These are phyloP conservation scores for Lodderomyces elongisporus DNA, from an alignment of 1,139 yeast genomes.

Conservation along the genomic window DNA sequence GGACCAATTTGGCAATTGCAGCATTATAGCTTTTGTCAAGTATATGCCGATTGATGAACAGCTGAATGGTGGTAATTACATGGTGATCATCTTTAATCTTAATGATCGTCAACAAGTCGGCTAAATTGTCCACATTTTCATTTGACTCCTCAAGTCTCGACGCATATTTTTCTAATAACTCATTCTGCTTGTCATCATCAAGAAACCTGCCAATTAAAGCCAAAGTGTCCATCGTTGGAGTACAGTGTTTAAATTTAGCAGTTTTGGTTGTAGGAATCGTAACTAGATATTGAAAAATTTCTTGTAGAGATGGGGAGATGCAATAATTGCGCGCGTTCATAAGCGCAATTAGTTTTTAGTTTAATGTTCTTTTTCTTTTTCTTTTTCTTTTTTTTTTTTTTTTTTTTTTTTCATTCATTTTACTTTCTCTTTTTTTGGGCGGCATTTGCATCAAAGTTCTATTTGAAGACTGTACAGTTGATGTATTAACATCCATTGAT, in stretches of 20 bases:
- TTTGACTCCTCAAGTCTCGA: slow-evolving; percentile 14
- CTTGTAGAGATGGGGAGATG: no score
- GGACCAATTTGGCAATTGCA: slow-evolving; percentile 15
- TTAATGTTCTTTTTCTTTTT: no score
- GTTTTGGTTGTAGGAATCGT: slow-evolving; percentile 1
- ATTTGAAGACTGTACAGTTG: no score
- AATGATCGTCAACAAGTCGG: slow-evolving; percentile 30
- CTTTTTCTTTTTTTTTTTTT: no score
- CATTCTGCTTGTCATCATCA: slow-evolving; percentile 21
- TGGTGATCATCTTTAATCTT: slow-evolving; percentile 13
- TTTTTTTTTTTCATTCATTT: no score
- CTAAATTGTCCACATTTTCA: slow-evolving; percentile 23
- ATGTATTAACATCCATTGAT: no score
- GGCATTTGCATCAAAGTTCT: no score
- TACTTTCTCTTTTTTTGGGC: no score
- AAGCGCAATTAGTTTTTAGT: no score
- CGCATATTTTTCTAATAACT: slow-evolving; percentile 22
- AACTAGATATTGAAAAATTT: no score
- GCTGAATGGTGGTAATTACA: neutral
- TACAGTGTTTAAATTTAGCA: neutral
- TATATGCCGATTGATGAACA: neutral
- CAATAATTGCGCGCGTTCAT: no score
- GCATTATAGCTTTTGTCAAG: slow-evolving; percentile 8
- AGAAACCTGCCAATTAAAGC: slow-evolving; percentile 28
- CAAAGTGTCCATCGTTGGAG: slow-evolving; percentile 13